Percentiles rank a stretch among this genome's conserved stretches.
Evolutionary conservation across 2,329 filamentous ascomycete species (phyloP).

Genomic region (Cercospora berteroae): DNA sequence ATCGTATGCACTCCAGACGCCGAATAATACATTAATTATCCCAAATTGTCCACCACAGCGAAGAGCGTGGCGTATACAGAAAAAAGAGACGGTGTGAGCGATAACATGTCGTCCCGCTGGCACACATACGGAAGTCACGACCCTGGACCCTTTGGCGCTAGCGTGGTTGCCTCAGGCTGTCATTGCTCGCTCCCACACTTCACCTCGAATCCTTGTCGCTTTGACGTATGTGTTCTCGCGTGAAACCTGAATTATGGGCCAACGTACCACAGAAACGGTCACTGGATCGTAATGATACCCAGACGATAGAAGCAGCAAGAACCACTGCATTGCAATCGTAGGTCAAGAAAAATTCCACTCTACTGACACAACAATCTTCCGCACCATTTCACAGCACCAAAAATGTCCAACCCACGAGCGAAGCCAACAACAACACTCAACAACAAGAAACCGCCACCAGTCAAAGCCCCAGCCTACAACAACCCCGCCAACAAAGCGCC

Average conservation of each 20-base stretch:
- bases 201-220: conserved; percentile 7
- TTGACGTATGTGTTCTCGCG: conserved; percentile 5
- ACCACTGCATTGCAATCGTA: conserved; percentile 5
- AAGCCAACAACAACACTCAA: conserved; percentile 13
- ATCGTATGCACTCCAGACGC: conserved; percentile 6
- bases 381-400: background rate
- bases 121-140: conserved; percentile 1
- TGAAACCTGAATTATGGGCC: conserved; percentile 11
- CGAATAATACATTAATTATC: background rate
- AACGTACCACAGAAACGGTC: conserved; percentile 9
- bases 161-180: background rate
- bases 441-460: conserved; percentile 14
- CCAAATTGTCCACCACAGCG: background rate
- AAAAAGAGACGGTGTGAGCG: background rate
- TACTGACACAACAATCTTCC: background rate
- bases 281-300: conserved; percentile 9
- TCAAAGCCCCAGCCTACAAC: conserved; percentile 17
- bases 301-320: conserved; percentile 1
- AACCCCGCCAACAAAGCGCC: conserved; percentile 18
- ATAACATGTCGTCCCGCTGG: background rate
- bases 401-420: conserved; percentile 19
- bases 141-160: background rate
- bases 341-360: background rate
- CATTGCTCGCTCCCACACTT: background rate
- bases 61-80: background rate